Evolutionary conservation across 345 rosid species (phyloP).

Genomic region (Draba incana): DNA sequence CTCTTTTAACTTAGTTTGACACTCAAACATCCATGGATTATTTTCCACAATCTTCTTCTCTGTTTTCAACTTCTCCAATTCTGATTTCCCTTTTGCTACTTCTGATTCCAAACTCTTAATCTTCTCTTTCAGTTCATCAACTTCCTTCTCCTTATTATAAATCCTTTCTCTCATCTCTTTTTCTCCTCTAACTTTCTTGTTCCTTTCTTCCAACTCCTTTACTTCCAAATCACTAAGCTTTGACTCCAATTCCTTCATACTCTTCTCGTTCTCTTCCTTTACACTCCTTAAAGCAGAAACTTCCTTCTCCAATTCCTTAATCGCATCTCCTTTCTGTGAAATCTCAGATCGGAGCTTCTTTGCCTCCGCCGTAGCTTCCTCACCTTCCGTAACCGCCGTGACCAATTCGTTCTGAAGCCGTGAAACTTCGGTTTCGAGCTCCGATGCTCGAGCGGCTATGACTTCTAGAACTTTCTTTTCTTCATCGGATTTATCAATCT

Average conservation of each 20-base stretch:
- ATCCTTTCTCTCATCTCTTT: slow-evolving; percentile 64
- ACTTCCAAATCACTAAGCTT: slow-evolving; percentile 57
- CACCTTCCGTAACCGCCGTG: slow-evolving; percentile 55
- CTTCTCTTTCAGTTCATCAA: slow-evolving; percentile 46
- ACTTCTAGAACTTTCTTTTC: slow-evolving; percentile 55
- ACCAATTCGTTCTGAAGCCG: slow-evolving; percentile 70
- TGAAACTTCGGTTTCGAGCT: slow-evolving; percentile 64
- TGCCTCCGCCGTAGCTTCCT: slow-evolving; percentile 50
- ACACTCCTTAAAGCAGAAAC: slow-evolving; percentile 50
- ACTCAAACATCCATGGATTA: no score
- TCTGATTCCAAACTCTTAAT: slow-evolving; percentile 48
- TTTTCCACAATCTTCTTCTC: slow-evolving; percentile 52
- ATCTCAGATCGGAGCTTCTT: slow-evolving; percentile 42
- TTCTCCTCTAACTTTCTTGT: slow-evolving; percentile 58
- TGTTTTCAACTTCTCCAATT: slow-evolving; percentile 44
- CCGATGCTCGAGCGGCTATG: slow-evolving; percentile 53
- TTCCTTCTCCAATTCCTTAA: slow-evolving; percentile 53
- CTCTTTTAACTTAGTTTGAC: no score
- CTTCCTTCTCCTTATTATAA: slow-evolving; percentile 55
- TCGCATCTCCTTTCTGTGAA: slow-evolving; percentile 43
- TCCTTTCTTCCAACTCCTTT: slow-evolving; percentile 64
- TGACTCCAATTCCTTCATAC: slow-evolving; percentile 65
- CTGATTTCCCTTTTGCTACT: slow-evolving; percentile 35
- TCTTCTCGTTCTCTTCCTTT: slow-evolving; percentile 58
- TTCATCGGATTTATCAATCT: slow-evolving; percentile 55